A percentile compares a stretch with the other conserved stretches of the same genome.
Evolutionary conservation across 352 stramenopile species (phyloP).

Genomic region (Phytophthora gonapodyides): DNA sequence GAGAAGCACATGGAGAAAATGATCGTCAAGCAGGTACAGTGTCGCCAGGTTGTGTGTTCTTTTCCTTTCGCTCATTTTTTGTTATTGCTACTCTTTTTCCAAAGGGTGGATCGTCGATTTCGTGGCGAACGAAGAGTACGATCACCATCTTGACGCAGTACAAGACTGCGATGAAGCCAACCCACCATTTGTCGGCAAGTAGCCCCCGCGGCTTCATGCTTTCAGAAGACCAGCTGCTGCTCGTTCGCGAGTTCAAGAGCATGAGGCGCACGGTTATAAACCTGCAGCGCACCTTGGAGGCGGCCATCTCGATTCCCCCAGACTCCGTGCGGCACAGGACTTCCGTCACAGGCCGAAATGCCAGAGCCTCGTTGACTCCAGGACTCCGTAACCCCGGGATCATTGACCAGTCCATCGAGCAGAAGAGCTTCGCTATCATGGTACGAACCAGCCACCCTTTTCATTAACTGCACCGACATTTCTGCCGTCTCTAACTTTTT

Average conservation of each 20-base stretch:
- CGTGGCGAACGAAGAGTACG: conserved; percentile 53
- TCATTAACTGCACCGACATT: background rate
- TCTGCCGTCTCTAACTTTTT: background rate
- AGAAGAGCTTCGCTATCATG: conserved; percentile 61
- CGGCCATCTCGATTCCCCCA: conserved; percentile 36
- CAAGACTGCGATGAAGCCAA: conserved; percentile 10
- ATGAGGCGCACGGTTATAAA: conserved; percentile 60
- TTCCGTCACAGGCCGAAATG: conserved; percentile 16
- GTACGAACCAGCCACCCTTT: conserved; percentile 20
- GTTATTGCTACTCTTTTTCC: background rate
- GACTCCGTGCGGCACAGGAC: conserved; percentile 36
- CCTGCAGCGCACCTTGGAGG: conserved; percentile 54
- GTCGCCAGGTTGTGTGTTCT: background rate
- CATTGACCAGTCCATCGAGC: conserved; percentile 55
- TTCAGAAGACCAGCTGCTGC: conserved; percentile 46
- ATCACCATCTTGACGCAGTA: conserved; percentile 33
- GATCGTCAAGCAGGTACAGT: conserved; percentile 54
- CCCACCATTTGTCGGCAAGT: conserved; percentile 1
- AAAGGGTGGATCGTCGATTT: conserved; percentile 59
- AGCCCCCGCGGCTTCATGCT: conserved; percentile 43
- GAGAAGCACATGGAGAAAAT: conserved; percentile 69
- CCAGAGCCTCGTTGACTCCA: conserved; percentile 14
- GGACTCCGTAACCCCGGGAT: conserved; percentile 31
- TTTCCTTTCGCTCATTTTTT: conserved; percentile 1
- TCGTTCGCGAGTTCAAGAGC: conserved; percentile 50